Base-by-base conservation (phyloP, 805 yeast genomes). In the Teunomyces atbi region DNA sequence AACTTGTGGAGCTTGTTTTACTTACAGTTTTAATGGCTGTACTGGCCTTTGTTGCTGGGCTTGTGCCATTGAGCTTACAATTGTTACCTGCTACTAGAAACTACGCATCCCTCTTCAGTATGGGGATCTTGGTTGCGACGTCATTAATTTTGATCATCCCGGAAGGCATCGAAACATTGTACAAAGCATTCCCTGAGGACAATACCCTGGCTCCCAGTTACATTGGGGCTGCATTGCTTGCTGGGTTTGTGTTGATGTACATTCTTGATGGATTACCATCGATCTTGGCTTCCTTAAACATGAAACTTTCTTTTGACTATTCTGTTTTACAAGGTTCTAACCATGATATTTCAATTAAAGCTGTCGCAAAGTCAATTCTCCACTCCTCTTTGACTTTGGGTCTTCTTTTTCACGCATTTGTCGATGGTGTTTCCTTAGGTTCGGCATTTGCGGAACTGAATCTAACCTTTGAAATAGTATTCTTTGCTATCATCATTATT, bases 351-450 rank as follows among this genome's bases (percentile, higher is more conserved):
- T 27, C 47, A 13, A 1, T 27, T 5, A 1, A 13, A 3, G 50
- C 44, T 8, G 27, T 47, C 3, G 20, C 53, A 7, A 29, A 45
- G 27, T 59, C 73, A 3, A 65, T 78, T 1, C 42, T 74, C 15
- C 55, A 59, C 13, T 65, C 79, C 12, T 65, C 87, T 1, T 68
- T 81, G 2, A 78, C 87, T 0, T 54, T 84, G 3, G 89, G 90
- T 0, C 68, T 86, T 11, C 58, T 84, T 1, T 68, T 86, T 12
- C 95, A 86, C 57, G 79, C 88, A 0, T 55, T 81, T 2, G 80
- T 87, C 1, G 95, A 86, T 55, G 95, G 95, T 1, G 68, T 86
- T 5, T 84, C 89, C 0, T 66, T 86, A 29, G 89, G 90, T 0
- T 77, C 89, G 0, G 73, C 85, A 1, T 70, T 74, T 41, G 61